A percentile compares a stretch with the other conserved stretches of the same genome.
Evolutionary conservation across 306 rosid species (phyloP).

Genomic region (Malus domestica): DNA sequence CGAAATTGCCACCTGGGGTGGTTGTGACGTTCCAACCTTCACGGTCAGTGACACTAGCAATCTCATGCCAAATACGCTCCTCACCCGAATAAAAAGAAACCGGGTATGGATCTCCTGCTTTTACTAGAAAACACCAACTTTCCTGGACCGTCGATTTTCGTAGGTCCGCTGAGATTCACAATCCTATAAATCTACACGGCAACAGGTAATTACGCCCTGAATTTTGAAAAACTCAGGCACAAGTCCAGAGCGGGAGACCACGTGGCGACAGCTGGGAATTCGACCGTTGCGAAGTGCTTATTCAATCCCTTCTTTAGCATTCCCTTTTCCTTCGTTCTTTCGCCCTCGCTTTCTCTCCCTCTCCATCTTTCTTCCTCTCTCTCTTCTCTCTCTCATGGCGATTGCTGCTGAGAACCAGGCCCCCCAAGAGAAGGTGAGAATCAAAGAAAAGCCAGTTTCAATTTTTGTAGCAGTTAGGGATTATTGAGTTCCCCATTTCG

Average conservation of each 20-base stretch:
- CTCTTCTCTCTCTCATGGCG: slow-evolving; percentile 45
- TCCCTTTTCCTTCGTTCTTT: neutral
- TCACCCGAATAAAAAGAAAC: neutral
- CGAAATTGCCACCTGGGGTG: neutral
- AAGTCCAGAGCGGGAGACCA: slow-evolving; percentile 30
- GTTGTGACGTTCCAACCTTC: neutral
- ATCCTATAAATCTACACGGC: too few relatives aligned
- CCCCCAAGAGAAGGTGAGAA: slow-evolving; percentile 58
- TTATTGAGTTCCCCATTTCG: neutral
- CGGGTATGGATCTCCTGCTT: neutral
- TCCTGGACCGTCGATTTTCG: neutral
- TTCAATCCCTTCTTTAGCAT: slow-evolving; percentile 10
- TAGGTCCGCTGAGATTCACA: neutral
- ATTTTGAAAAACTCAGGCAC: slow-evolving; percentile 26
- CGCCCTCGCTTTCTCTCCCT: neutral
- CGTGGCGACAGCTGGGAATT: slow-evolving; percentile 49
- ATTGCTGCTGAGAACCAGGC: slow-evolving; percentile 59
- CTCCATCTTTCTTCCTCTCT: neutral
- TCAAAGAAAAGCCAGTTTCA: neutral
- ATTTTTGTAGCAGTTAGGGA: neutral
- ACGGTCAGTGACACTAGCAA: too few relatives aligned
- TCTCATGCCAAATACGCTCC: neutral
- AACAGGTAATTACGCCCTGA: neutral
- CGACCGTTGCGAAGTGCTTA: slow-evolving; percentile 73
- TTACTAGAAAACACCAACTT: neutral